Conservation (phyloP, 176 grass and related monocot genomes). For the Themeda triandra region DNA sequence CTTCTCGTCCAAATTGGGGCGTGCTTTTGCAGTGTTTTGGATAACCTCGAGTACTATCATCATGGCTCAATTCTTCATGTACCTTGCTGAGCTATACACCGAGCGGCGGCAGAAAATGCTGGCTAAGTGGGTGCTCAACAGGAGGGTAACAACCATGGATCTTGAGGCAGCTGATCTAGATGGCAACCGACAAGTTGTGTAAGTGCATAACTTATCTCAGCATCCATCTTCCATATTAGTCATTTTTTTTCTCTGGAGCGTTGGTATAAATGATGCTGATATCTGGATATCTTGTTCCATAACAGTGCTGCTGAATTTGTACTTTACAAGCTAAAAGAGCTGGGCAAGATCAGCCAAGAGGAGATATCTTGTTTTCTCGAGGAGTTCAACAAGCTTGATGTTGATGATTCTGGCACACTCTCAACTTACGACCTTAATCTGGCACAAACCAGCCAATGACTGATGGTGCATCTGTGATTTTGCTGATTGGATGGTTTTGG, state of each 20-base stretch:
- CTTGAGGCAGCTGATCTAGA: conserved; percentile 91
- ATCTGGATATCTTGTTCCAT: not conserved
- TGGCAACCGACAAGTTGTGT: conserved; percentile 54
- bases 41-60: conserved; percentile 71
- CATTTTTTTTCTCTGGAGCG: not conserved
- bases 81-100: conserved; percentile 71
- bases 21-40: conserved; percentile 81
- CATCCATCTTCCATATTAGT: conserved; percentile 1
- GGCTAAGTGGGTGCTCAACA: conserved; percentile 75
- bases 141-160: conserved; percentile 67
- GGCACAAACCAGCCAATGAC: conserved; percentile 40
- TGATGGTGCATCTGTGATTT: not conserved
- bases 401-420: conserved; percentile 69
- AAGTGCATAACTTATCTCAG: conserved; percentile 25
- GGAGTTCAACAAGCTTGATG: conserved; percentile 78
- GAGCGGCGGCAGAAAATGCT: conserved; percentile 73
- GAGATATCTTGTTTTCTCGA: conserved; percentile 81
- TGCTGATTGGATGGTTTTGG: not conserved
- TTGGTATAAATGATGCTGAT: not conserved
- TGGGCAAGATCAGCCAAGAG: conserved; percentile 86
- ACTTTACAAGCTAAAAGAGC: conserved; percentile 94
- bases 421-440: conserved; percentile 54
- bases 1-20: conserved; percentile 64
- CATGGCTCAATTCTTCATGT: conserved; percentile 81
- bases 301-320: conserved; percentile 89